These are phyloP conservation scores for Daldinia concentrica DNA, from an alignment of 495 filamentous ascomycete species.

Conservation along the genomic window DNA sequence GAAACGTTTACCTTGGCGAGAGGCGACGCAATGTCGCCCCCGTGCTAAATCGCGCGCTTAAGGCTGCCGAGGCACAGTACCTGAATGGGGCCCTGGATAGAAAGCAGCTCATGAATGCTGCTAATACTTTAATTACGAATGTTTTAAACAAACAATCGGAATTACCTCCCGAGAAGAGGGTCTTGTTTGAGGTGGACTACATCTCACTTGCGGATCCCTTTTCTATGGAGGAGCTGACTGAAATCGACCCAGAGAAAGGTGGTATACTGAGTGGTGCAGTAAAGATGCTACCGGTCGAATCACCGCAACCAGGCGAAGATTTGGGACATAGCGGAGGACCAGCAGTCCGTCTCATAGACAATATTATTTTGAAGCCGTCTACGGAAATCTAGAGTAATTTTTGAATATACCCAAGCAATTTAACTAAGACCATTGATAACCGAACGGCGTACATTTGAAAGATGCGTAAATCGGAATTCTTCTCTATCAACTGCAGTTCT, in stretches of 20 bases:
- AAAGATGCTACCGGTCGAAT: conserved; percentile 85
- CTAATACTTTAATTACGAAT: conserved; percentile 60
- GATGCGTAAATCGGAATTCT: too few relatives aligned
- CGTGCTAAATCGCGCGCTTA: conserved; percentile 73
- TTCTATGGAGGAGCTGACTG: conserved; percentile 77
- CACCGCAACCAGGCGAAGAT: conserved; percentile 72
- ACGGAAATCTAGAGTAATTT: conserved; percentile 14
- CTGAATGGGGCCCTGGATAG: conserved; percentile 63
- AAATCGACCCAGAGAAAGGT: conserved; percentile 71
- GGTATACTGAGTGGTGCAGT: conserved; percentile 89
- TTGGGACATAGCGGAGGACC: conserved; percentile 74
- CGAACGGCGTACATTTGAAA: too few relatives aligned
- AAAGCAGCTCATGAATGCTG: conserved; percentile 72
- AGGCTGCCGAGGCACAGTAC: conserved; percentile 75
- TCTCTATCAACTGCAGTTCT: too few relatives aligned
- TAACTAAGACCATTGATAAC: too few relatives aligned
- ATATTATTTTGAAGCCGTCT: conserved; percentile 75
- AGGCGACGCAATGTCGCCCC: conserved; percentile 75
- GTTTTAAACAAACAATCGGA: conserved; percentile 68
- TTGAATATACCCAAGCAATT: conserved; percentile 9
- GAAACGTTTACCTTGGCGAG: conserved; percentile 90
- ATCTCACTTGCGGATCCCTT: conserved; percentile 85
- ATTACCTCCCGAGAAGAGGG: conserved; percentile 68
- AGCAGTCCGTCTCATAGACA: conserved; percentile 88
- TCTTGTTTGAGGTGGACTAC: conserved; percentile 85